A percentile compares a stretch with the other conserved stretches of the same genome.
phyloP scores from a whole-genome alignment of 2,329 filamentous ascomycete species.

The Neonectria sp. region DNA sequence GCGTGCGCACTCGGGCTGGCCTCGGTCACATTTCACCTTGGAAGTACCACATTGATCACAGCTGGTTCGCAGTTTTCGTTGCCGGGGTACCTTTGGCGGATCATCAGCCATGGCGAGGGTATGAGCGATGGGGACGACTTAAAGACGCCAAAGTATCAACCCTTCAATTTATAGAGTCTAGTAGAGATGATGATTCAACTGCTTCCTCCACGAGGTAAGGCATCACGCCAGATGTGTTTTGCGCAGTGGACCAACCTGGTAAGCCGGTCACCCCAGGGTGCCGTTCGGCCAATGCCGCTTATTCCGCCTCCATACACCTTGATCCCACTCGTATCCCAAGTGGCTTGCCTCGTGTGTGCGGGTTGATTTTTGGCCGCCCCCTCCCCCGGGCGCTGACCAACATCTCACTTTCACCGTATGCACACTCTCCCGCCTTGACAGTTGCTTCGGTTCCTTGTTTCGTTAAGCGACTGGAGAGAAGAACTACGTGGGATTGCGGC shows the following conservation, averaged over 20 bases:
- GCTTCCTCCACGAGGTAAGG: constrained; percentile 2
- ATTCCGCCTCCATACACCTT: constrained; percentile 6
- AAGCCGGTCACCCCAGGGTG: constrained; percentile 12
- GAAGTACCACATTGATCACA: constrained; percentile 21
- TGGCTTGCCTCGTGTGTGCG: constrained; percentile 10
- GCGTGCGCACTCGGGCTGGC: constrained; percentile 16
- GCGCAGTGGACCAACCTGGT: constrained; percentile 3
- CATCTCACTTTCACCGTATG: not conserved
- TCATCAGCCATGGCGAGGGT: constrained; percentile 5
- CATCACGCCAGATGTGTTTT: constrained; percentile 14
- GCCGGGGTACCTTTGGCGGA: constrained; percentile 4
- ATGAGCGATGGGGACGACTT: not conserved
- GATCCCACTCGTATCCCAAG: not conserved
- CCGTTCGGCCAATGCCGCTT: constrained; percentile 12
- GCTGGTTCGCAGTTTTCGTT: constrained; percentile 21
- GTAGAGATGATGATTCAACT: not conserved
- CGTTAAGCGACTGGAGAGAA: too few relatives aligned
- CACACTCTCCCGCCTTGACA: too few relatives aligned
- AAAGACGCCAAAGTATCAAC: not conserved
- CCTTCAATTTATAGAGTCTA: constrained; percentile 5
- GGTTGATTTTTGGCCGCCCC: constrained; percentile 7
- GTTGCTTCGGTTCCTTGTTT: too few relatives aligned
- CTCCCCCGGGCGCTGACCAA: constrained; percentile 1
- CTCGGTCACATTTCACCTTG: constrained; percentile 22
- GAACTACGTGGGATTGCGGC: too few relatives aligned